Percentiles rank a stretch among this genome's conserved stretches.
Evolutionary conservation across 805 yeast genomes (phyloP).

Genomic region (Sungouiella thailandica): DNA sequence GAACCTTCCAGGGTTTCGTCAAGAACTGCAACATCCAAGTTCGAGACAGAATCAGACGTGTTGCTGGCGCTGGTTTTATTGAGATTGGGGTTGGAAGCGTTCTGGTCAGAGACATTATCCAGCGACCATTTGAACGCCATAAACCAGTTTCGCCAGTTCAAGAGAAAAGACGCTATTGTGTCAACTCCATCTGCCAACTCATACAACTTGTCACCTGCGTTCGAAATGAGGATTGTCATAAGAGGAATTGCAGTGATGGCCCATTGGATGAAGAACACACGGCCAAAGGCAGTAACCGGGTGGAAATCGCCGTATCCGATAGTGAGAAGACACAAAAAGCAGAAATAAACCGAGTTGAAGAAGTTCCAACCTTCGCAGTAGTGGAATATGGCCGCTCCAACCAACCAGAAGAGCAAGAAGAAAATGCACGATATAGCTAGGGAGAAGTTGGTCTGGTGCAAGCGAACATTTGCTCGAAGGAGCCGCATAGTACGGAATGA

Average conservation of each 20-base stretch:
- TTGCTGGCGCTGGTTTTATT: neutral
- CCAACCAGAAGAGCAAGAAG: constrained; percentile 59
- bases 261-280: constrained; percentile 75
- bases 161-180: constrained; percentile 2
- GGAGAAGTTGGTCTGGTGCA: constrained; percentile 35
- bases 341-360: constrained; percentile 68
- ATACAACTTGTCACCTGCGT: constrained; percentile 59
- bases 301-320: constrained; percentile 81
- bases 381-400: constrained; percentile 66
- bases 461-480: constrained; percentile 40
- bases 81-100: neutral
- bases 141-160: constrained; percentile 6
- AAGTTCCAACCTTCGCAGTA: constrained; percentile 67
- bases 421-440: constrained; percentile 35
- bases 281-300: constrained; percentile 60
- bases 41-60: neutral
- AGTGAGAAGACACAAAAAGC: constrained; percentile 69
- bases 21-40: neutral
- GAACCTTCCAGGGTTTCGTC: neutral
- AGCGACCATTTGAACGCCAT: neutral
- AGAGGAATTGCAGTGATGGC: constrained; percentile 78
- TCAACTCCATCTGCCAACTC: constrained; percentile 18
- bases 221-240: constrained; percentile 76
- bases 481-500: constrained; percentile 54
- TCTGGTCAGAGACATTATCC: neutral